These are phyloP conservation scores for Cutaneotrichosporon cutaneum DNA, from an alignment of 1,284 basidiomycete genomes.

Conservation along the genomic window DNA sequence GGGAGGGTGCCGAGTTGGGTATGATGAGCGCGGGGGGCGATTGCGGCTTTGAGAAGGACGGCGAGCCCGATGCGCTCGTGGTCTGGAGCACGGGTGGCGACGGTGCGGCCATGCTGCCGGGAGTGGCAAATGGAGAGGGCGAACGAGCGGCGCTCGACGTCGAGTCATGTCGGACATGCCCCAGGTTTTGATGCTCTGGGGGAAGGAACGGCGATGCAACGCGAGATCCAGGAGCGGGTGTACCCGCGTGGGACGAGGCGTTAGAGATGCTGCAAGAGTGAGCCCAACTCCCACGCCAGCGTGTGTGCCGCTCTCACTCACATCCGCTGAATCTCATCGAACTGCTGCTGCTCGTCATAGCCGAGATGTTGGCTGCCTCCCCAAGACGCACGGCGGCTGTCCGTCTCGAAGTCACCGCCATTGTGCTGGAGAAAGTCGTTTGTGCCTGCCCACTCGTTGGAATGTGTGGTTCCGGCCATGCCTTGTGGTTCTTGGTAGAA, in stretches of 20 bases:
- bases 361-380: conserved; percentile 17
- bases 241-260: conserved; percentile 29
- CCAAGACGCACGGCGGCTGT: conserved; percentile 21
- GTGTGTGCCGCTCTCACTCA: conserved; percentile 28
- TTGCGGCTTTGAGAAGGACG: conserved; percentile 48
- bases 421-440: conserved; percentile 17
- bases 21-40: conserved; percentile 52
- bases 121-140: conserved; percentile 30
- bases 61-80: conserved; percentile 33
- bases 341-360: conserved; percentile 30
- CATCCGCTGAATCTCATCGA: conserved; percentile 44
- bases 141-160: conserved; percentile 28
- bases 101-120: conserved; percentile 25
- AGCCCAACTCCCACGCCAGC: neutral
- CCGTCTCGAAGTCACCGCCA: neutral
- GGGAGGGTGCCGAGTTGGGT: conserved; percentile 40
- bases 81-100: conserved; percentile 27
- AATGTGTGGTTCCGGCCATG: neutral
- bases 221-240: conserved; percentile 17
- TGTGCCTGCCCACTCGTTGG: conserved; percentile 6
- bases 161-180: conserved; percentile 21
- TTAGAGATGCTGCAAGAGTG: conserved; percentile 31
- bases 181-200: conserved; percentile 10
- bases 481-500: conserved; percentile 3
- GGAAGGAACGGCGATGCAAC: conserved; percentile 23